Conservation (phyloP, 2,329 filamentous ascomycete species). For the Epichloe aotearoae region DNA sequence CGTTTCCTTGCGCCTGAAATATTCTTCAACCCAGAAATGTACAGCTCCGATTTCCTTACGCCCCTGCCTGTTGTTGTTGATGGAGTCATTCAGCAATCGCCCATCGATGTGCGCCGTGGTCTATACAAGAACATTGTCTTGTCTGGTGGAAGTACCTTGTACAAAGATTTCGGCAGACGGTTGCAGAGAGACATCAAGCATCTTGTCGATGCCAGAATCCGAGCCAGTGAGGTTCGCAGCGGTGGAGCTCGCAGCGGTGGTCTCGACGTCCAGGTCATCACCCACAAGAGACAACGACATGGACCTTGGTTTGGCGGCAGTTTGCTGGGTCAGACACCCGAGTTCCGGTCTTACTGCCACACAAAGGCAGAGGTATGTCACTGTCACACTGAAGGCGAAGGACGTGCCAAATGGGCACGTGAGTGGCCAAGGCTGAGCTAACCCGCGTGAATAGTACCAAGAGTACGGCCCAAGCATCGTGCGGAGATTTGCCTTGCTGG, state of each 20-base stretch:
- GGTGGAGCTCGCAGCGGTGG: constrained; percentile 89
- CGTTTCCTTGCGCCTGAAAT: constrained; percentile 97
- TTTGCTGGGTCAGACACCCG: constrained; percentile 89
- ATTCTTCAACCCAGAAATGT: constrained; percentile 99
- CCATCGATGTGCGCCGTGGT: constrained; percentile 91
- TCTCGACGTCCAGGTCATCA: constrained; percentile 91
- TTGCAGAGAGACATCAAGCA: constrained; percentile 96
- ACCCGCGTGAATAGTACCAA: constrained; percentile 53
- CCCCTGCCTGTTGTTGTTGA: constrained; percentile 91
- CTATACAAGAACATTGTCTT: constrained; percentile 99
- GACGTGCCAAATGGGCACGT: not conserved
- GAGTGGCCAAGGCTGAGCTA: constrained; percentile 7
- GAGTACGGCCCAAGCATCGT: constrained; percentile 95
- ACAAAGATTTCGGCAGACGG: constrained; percentile 94
- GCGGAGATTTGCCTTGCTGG: constrained; percentile 81
- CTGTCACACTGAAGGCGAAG: constrained; percentile 10
- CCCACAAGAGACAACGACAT: constrained; percentile 93
- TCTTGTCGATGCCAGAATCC: constrained; percentile 83
- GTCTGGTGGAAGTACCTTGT: constrained; percentile 90
- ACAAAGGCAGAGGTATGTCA: constrained; percentile 60
- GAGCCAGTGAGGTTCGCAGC: constrained; percentile 80
- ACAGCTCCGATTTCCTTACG: constrained; percentile 95
- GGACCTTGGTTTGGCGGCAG: constrained; percentile 98
- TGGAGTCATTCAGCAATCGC: constrained; percentile 91
- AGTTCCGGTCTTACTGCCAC: constrained; percentile 98